These are phyloP conservation scores for Pestalotiopsis fici DNA, from an alignment of 2,329 filamentous ascomycete genomes.

Conservation along the genomic window DNA sequence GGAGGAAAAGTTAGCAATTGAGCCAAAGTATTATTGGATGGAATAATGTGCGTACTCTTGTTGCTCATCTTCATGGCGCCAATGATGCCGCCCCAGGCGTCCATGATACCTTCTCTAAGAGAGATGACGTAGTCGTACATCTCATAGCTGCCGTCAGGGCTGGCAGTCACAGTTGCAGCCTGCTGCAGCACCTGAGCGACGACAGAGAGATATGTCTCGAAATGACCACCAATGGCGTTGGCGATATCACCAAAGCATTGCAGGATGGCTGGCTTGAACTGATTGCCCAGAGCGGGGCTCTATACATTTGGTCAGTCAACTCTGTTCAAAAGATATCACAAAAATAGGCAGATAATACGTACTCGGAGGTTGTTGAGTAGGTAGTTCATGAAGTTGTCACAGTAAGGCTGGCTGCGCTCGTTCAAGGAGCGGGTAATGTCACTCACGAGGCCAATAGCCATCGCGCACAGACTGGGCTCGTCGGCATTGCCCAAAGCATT, in stretches of 20 bases:
- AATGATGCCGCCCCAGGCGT: constrained; percentile 97
- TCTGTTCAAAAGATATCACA: neutral
- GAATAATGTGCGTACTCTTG: constrained; percentile 61
- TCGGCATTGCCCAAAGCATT: constrained; percentile 95
- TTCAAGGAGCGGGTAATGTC: constrained; percentile 93
- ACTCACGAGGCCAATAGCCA: constrained; percentile 96
- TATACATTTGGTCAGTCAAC: constrained; percentile 31
- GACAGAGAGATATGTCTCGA: constrained; percentile 89
- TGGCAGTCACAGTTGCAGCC: constrained; percentile 79
- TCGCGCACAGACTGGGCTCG: constrained; percentile 88
- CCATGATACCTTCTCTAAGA: constrained; percentile 95
- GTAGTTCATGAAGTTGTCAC: constrained; percentile 98
- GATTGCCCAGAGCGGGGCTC: constrained; percentile 85
- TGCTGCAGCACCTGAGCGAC: constrained; percentile 95
- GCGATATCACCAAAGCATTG: constrained; percentile 99
- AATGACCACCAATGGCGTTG: constrained; percentile 86
- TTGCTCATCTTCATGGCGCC: constrained; percentile 84
- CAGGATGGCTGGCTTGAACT: constrained; percentile 97
- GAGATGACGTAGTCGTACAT: constrained; percentile 97
- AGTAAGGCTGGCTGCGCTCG: constrained; percentile 89
- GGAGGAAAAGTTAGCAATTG: constrained; percentile 26
- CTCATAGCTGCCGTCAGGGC: constrained; percentile 82
- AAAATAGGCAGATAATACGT: constrained; percentile 33
- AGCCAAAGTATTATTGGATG: neutral
- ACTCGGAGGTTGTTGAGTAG: constrained; percentile 88